These are phyloP conservation scores for Saccharomyces uvarum DNA, from an alignment of 1,139 yeast species.

Conservation along the genomic window DNA sequence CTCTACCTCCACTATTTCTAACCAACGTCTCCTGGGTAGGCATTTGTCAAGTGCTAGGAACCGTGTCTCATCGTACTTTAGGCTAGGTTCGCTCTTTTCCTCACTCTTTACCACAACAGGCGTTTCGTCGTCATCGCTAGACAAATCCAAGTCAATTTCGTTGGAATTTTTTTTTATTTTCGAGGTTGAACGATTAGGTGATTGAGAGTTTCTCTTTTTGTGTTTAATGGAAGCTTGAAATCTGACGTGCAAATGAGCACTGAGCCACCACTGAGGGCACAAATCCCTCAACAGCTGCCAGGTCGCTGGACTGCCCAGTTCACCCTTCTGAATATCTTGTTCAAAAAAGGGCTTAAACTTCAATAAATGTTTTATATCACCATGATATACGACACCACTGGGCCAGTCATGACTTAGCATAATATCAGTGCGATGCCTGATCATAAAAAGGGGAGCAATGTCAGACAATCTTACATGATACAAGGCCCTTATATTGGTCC, in stretches of 20 bases:
- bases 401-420: conserved; percentile 97
- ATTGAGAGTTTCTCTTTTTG: conserved; percentile 12
- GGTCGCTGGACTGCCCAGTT: conserved; percentile 72
- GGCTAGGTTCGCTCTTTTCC: conserved; percentile 3
- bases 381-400: conserved; percentile 60
- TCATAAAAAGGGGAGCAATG: conserved; percentile 45
- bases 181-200: conserved; percentile 11
- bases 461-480: conserved; percentile 68
- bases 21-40: conserved; percentile 49
- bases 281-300: conserved; percentile 46
- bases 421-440: conserved; percentile 30
- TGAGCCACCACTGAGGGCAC: conserved; percentile 70
- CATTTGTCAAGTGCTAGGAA: conserved; percentile 87
- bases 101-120: conserved; percentile 4
- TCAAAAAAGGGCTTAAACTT: conserved; percentile 58
- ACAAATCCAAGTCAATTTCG: conserved; percentile 39
- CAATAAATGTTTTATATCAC: conserved; percentile 46
- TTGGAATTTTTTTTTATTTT: conserved; percentile 26
- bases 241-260: conserved; percentile 81
- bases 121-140: conserved; percentile 10
- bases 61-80: conserved; percentile 34
- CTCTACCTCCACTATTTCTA: conserved; percentile 41
- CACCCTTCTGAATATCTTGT: conserved; percentile 50
- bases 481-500: conserved; percentile 47
- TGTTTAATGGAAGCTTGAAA: conserved; percentile 52